These are phyloP conservation scores for Obba rivulosa DNA, from an alignment of 768 basidiomycete species.

Conservation along the genomic window DNA sequence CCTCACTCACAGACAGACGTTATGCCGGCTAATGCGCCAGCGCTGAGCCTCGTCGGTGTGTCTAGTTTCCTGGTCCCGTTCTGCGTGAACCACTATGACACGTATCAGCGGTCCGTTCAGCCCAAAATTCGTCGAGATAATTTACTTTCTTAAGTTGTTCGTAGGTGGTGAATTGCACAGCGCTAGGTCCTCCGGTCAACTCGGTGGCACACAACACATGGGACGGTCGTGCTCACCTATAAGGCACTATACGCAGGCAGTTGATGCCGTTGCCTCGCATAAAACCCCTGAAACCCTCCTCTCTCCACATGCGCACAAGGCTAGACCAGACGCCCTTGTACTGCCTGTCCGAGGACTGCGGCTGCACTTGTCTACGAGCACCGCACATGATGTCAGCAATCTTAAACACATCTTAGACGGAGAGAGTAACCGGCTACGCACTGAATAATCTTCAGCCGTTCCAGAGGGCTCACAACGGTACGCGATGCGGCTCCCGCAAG, in stretches of 20 bases:
- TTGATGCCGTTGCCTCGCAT: conserved; percentile 95
- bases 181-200: conserved; percentile 36
- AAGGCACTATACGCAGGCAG: conserved; percentile 90
- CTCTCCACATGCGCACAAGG: conserved; percentile 84
- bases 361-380: conserved; percentile 82
- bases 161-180: conserved; percentile 84
- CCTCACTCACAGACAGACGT: conserved; percentile 80
- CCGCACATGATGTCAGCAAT: background rate
- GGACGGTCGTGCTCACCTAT: conserved; percentile 30
- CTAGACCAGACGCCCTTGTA: conserved; percentile 85
- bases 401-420: background rate
- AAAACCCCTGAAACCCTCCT: conserved; percentile 89
- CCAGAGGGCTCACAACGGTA: conserved; percentile 89
- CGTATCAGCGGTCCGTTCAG: conserved; percentile 12
- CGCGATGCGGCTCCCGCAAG: conserved; percentile 65
- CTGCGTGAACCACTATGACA: conserved; percentile 57
- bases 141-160: conserved; percentile 83
- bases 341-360: conserved; percentile 50
- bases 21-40: conserved; percentile 90
- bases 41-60: conserved; percentile 79
- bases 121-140: background rate
- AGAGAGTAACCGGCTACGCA: conserved; percentile 33
- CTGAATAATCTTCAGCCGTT: conserved; percentile 96
- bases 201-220: background rate
- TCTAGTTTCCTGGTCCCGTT: conserved; percentile 74